Evolutionary conservation across 495 filamentous ascomycete species (phyloP), one percentile per base, ranked within the genome.

Genomic region (Penicillium desertorum): DNA sequence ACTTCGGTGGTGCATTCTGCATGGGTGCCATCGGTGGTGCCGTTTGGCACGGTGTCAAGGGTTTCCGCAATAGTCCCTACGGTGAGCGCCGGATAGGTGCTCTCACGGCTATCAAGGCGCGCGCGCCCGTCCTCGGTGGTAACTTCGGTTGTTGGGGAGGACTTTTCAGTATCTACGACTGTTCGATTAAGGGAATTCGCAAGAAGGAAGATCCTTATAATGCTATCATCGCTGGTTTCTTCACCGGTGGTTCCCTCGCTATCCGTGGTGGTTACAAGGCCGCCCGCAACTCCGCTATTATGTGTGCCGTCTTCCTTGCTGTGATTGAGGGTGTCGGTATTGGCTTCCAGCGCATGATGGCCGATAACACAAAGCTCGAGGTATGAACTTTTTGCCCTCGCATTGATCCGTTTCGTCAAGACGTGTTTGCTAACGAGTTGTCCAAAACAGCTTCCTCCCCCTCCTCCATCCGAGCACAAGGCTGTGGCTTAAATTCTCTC

Each of bases 131-230:
- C 46, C 82, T 98, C 51, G 94, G 94, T 60, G 94, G 94, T 59
- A 98, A 98, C 80, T 98, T 98, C 62, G 94, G 93, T 62, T 88
- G 92, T 29, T 98, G 93, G 93, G 95, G 94, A 63, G 94, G 94
- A 61, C 68, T 98, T 39, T 98, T 98, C 77, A 88, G 84, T 56
- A 93, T 89, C 41, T 97, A 89, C 70, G 94, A 98, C 75, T 98
- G 94, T 78, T 90, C 91, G 16, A 89, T 98, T 22, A 97, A 97
- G 79, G 93, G 93, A 48, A 77, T 96, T 37, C 79, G 94, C 59
- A 89, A 94, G 78, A 98, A 96, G 86, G 93, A 98, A 69, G 93
- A 98, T 70, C 92, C 94, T 32, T 97, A 88, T 77, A 97, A 97
- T 79, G 90, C 91, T 61, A 96, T 92, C 61, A 89, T 95, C 60